Base-by-base conservation (phyloP, 306 rosid genomes). In the Cicer arietinum region DNA sequence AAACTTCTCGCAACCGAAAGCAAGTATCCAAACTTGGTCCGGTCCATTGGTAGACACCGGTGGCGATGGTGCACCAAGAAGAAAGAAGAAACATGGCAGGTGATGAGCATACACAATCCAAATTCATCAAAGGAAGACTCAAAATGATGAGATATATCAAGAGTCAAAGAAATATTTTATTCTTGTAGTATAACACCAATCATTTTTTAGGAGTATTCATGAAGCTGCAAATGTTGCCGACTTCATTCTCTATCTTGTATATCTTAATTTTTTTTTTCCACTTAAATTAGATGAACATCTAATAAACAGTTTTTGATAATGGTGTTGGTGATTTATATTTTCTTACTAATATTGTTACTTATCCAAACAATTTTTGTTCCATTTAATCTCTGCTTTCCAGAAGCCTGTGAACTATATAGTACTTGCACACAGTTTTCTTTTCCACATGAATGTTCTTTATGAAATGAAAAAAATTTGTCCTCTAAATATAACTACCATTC, bases 1-100 rank as follows among this genome's bases (percentile, higher is more conserved):
- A 64, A 92, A 90, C 79, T 90, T 95, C 81, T 76, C 92, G 14
- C 90, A 83, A 69, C 84, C 97, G n/a, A 92, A 95, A 77, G 75
- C 86, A 73, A 82, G 79, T 70, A 84, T 89, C 65, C 99, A 92
- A 47, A 92, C 99, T 46, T 95, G 99, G 99, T 95, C 99, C 1
- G 99, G 99, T 78, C 99, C 97, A 1, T 83, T 95, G 88, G 77
- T 89, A 52, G 97, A 92, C 56, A 74, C 93, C 44, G 80, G 92
- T 7, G 84, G 79, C 13, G 82, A 52, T 9, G 92, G 90, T 62
- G 89, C 92, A 48, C 95, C 90, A 8, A 89, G 93, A 79, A 81
- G 96, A 84, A 95, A 86, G 91, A 91, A 94, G 85, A 89, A 81
- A 86, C 86, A 50, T 81, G 67, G 80, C 77, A 42, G 92, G 89